Conservation (phyloP, 192 early-diverging fungal species). For the Phycomyces blakesleeanus region DNA sequence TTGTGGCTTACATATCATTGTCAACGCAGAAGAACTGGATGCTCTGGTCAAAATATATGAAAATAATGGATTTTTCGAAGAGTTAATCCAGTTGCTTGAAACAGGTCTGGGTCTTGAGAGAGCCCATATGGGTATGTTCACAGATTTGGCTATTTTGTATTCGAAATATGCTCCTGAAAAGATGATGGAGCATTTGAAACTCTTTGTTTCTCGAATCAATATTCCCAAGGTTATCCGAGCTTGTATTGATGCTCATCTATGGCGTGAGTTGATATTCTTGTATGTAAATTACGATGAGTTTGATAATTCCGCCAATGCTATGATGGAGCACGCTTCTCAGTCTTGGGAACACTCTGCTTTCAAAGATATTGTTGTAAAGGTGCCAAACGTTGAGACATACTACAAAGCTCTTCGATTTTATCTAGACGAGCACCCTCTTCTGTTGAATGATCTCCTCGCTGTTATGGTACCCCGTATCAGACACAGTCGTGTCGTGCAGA, state of each 20-base stretch:
- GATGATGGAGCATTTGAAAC: constrained; percentile 95
- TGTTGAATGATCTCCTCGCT: constrained; percentile 89
- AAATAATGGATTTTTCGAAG: constrained; percentile 82
- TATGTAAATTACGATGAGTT: constrained; percentile 99
- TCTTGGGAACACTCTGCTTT: constrained; percentile 96
- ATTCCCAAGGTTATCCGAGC: constrained; percentile 98
- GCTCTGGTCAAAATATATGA: constrained; percentile 87
- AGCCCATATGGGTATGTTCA: constrained; percentile 99
- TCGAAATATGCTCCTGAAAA: constrained; percentile 92
- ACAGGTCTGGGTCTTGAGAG: constrained; percentile 93
- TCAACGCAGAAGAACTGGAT: constrained; percentile 97
- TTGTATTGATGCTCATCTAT: constrained; percentile 89
- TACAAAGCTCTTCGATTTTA: constrained; percentile 98
- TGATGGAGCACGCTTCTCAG: constrained; percentile 93
- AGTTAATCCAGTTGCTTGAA: constrained; percentile 89
- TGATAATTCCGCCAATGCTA: constrained; percentile 94
- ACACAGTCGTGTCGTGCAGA: constrained; percentile 94
- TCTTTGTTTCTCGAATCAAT: constrained; percentile 97
- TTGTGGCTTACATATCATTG: constrained; percentile 92
- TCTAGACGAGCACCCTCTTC: constrained; percentile 90
- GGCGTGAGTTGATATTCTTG: constrained; percentile 96
- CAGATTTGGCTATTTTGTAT: constrained; percentile 96
- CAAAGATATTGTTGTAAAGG: constrained; percentile 97
- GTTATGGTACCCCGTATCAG: constrained; percentile 88
- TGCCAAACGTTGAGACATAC: constrained; percentile 95